Evolutionary conservation across 176 grass and related monocot species (phyloP), one percentile per base, ranked within the genome.

Genomic region (Bromus sterilis): DNA sequence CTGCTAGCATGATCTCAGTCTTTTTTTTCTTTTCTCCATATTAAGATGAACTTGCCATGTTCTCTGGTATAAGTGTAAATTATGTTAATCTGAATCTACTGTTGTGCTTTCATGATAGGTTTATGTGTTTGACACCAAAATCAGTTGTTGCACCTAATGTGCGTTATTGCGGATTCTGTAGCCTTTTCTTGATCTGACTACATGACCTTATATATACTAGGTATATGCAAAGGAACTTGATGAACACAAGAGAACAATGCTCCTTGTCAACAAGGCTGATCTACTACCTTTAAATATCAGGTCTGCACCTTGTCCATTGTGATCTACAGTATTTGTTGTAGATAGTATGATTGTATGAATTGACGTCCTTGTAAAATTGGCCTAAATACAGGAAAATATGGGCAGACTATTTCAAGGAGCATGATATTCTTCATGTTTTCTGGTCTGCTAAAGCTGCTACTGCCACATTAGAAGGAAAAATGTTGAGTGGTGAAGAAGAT

Each of bases 201-300:
- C 43, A 79, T 78, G 20, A 18, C 12, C 68, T 81, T 82, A 11
- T 89, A 31, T 85, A 65, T 82, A 74, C 21, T 76, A 98, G 95
- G 84, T 63, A 86, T 95, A 98, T 69, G 88, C 90, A 58, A 73
- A 57, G 56, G 95, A 98, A 86, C 81, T 98, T 73, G 90, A 98
- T 82, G 88, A 84, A 31, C 90, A 93, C 84, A 98, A 94, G 86
- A 86, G 82, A 86, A 95, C 92, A 9, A 68, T 98, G 81, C 84
- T 98, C 9, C 95, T 98, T 84, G 95, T 98, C 41, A 98, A 98
- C 72, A 98, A 98, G 87, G 92, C 95, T 64, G 95, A 98, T 87
- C 84, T 98, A 29, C 85, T 98, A 51, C 95, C 95, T 0, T 30
- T 91, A 58, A 87, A 82, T 86, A 84, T 98, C 78, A 95, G 92